phyloP scores from a whole-genome alignment of 768 basidiomycete species.

The Boletus reticulatus region DNA sequence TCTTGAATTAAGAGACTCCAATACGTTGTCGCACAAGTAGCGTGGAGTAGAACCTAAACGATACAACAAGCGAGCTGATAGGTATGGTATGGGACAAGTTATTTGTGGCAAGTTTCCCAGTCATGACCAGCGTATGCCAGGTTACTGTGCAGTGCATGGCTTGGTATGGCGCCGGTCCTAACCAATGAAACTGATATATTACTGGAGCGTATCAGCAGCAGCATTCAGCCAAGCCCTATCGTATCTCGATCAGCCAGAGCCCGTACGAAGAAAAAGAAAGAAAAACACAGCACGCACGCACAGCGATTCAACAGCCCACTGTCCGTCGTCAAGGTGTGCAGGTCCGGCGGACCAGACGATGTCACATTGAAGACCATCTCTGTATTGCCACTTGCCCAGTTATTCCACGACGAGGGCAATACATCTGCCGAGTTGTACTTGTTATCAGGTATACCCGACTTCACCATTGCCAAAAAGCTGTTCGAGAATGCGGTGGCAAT shows the following conservation, averaged over 20 bases:
- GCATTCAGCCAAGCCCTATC: conserved; percentile 3
- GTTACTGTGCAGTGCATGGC: no score
- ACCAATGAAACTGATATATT: no score
- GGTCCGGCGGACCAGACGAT: conserved; percentile 25
- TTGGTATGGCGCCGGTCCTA: no score
- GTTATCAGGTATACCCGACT: conserved; percentile 9
- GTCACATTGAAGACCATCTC: conserved; percentile 50
- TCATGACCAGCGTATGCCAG: no score
- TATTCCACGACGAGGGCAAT: conserved; percentile 17
- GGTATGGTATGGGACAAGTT: no score
- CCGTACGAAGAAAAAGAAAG: neutral
- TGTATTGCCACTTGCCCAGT: conserved; percentile 11
- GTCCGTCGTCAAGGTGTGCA: conserved; percentile 33
- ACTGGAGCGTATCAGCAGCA: no score
- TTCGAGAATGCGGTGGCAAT: conserved; percentile 29
- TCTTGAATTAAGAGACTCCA: no score
- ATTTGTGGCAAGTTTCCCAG: no score
- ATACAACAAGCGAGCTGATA: no score
- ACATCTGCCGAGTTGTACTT: conserved; percentile 12
- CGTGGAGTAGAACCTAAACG: no score
- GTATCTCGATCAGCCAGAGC: neutral
- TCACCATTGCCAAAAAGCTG: conserved; percentile 20
- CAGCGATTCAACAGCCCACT: conserved; percentile 35
- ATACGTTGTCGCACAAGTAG: no score
- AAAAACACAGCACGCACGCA: neutral